phyloP scores from a whole-genome alignment of 352 stramenopile genomes.

The Blastocystis sp. region DNA sequence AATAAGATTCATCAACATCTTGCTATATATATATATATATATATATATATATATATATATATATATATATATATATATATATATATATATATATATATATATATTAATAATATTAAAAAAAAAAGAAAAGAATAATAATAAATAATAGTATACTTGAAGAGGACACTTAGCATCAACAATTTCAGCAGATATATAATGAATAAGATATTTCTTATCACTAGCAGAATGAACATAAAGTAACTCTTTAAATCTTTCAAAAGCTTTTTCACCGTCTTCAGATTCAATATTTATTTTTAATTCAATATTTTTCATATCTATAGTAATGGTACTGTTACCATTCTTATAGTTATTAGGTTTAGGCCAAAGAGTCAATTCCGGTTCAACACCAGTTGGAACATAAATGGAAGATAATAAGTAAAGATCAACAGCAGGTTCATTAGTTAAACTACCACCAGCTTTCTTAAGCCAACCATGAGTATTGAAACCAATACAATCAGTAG shows the following conservation, averaged over 20 bases:
- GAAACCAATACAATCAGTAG: slow-evolving; percentile 19
- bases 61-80: not conserved
- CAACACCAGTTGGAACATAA: slow-evolving; percentile 18
- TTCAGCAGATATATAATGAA: too few relatives aligned
- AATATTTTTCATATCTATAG: slow-evolving; percentile 13
- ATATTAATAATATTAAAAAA: not conserved
- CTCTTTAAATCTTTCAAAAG: not conserved
- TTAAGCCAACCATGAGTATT: slow-evolving; percentile 35
- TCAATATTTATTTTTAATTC: slow-evolving; percentile 8
- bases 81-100: not conserved
- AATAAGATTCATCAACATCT: slow-evolving; percentile 43
- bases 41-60: not conserved
- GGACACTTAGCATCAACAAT: too few relatives aligned
- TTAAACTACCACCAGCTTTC: slow-evolving; percentile 8
- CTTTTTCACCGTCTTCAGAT: slow-evolving; percentile 5
- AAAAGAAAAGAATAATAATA: not conserved
- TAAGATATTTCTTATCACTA: too few relatives aligned
- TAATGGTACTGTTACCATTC: not conserved
- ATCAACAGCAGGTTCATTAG: not conserved
- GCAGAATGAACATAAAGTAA: not conserved
- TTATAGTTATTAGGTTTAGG: slow-evolving; percentile 14
- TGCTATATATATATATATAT: not conserved
- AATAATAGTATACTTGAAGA: slow-evolving; percentile 30
- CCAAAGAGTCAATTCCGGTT: slow-evolving; percentile 29
- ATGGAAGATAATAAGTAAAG: not conserved